These are phyloP conservation scores for Podila clonocystis DNA, from an alignment of 192 early-diverging fungal species.

Conservation along the genomic window DNA sequence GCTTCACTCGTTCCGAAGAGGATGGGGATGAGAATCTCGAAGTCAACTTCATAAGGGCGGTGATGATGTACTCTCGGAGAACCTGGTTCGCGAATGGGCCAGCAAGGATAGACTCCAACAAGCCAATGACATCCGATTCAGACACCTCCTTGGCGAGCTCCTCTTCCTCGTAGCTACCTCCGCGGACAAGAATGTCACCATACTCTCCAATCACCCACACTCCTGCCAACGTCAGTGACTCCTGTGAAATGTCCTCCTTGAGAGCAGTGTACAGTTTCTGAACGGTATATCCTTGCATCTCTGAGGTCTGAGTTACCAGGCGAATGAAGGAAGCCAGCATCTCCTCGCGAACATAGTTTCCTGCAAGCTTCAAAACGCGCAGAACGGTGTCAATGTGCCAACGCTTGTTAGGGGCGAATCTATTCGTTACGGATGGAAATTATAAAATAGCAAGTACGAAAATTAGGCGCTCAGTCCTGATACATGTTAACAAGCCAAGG, in stretches of 20 bases:
- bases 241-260: conserved; percentile 79
- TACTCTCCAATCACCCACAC: conserved; percentile 98
- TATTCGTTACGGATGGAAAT: conserved; percentile 6
- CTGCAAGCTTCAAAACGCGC: conserved; percentile 83
- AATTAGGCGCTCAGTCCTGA: not conserved
- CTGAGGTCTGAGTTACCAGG: conserved; percentile 78
- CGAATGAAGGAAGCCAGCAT: conserved; percentile 90
- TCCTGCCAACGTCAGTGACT: conserved; percentile 88
- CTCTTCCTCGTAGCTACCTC: conserved; percentile 75
- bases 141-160: conserved; percentile 68
- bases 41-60: conserved; percentile 89
- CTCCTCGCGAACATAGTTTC: conserved; percentile 77
- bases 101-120: conserved; percentile 79
- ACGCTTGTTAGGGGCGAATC: conserved; percentile 91
- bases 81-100: conserved; percentile 84
- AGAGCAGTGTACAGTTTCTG: conserved; percentile 90
- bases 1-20: conserved; percentile 63
- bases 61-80: conserved; percentile 87
- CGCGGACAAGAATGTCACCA: conserved; percentile 87
- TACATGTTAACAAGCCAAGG: not conserved
- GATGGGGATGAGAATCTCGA: conserved; percentile 73
- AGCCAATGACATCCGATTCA: conserved; percentile 78
- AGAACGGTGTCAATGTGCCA: conserved; percentile 98
- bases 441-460: not conserved
- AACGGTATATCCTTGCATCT: conserved; percentile 90